Conservation (phyloP, 768 basidiomycete species). For the Agaricus bisporus region DNA sequence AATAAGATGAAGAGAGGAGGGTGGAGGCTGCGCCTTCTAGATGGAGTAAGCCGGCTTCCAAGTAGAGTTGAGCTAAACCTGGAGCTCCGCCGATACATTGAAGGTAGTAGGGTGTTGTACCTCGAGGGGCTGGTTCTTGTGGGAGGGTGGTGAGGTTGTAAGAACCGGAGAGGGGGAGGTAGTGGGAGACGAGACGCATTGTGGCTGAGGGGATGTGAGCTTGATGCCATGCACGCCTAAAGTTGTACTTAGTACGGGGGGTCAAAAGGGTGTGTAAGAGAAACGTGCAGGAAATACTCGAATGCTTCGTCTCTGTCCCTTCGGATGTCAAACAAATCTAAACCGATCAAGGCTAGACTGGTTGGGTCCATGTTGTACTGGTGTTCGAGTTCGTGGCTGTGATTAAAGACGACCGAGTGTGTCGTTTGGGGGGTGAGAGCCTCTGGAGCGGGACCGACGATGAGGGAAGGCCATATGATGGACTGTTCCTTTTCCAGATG, state of each 20-base stretch:
- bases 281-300: conserved; percentile 68
- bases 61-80: conserved; percentile 69
- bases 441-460: conserved; percentile 69
- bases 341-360: conserved; percentile 63
- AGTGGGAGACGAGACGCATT: conserved; percentile 71
- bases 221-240: conserved; percentile 78
- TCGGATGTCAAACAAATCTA: conserved; percentile 70
- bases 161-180: conserved; percentile 53
- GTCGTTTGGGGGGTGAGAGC: conserved; percentile 46
- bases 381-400: conserved; percentile 46
- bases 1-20: conserved; percentile 69
- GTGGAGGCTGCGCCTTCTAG: conserved; percentile 73
- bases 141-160: conserved; percentile 24
- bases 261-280: not conserved
- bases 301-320: conserved; percentile 75
- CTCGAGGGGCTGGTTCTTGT: conserved; percentile 37
- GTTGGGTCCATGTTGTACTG: conserved; percentile 86
- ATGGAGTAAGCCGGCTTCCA: conserved; percentile 74
- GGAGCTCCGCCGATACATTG: conserved; percentile 60
- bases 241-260: not conserved
- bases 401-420: conserved; percentile 47
- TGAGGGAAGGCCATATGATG: conserved; percentile 77
- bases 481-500: conserved; percentile 78
- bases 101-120: conserved; percentile 55
- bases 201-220: conserved; percentile 69